A percentile compares a stretch with the other conserved stretches of the same genome.
Conservation (phyloP, 106 monocot species). For the Agapanthus africanus region DNA sequence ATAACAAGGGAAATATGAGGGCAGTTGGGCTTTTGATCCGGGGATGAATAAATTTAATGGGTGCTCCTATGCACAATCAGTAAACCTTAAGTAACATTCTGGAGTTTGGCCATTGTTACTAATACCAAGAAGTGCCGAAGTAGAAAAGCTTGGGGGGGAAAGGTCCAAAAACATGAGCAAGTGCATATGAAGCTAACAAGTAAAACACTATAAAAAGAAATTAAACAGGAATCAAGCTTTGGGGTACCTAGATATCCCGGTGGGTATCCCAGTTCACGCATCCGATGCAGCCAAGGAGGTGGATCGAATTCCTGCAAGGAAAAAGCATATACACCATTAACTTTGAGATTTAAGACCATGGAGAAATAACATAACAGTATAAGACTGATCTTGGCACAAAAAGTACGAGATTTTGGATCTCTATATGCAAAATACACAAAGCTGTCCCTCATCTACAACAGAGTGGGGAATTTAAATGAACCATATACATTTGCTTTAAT, state of each 20-base stretch:
- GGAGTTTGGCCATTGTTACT: neutral
- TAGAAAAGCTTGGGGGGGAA: neutral
- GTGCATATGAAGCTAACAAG: neutral
- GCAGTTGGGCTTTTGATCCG: too few species aligned
- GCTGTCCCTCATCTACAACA: neutral
- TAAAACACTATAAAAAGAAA: constrained; percentile 1
- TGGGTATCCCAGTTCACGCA: constrained; percentile 86
- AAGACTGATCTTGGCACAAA: too few species aligned
- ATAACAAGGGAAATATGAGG: too few species aligned
- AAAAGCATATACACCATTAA: constrained; percentile 1
- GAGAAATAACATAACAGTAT: neutral
- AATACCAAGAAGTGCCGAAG: neutral
- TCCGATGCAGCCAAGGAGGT: constrained; percentile 80
- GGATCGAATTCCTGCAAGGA: constrained; percentile 74
- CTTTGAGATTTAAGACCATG: neutral
- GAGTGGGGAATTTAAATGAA: neutral
- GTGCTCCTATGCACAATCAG: too few species aligned
- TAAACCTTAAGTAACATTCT: neutral
- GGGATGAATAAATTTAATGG: too few species aligned
- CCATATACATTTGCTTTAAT: neutral
- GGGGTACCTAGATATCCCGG: constrained; percentile 84
- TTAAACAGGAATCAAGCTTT: neutral
- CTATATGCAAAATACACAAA: neutral
- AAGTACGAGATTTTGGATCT: neutral
- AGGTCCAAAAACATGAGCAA: neutral